A percentile compares a stretch with the other conserved stretches of the same genome.
These are phyloP conservation scores for Flaveria sonorensis DNA, from an alignment of 129 eudicot genomes.

Conservation along the genomic window DNA sequence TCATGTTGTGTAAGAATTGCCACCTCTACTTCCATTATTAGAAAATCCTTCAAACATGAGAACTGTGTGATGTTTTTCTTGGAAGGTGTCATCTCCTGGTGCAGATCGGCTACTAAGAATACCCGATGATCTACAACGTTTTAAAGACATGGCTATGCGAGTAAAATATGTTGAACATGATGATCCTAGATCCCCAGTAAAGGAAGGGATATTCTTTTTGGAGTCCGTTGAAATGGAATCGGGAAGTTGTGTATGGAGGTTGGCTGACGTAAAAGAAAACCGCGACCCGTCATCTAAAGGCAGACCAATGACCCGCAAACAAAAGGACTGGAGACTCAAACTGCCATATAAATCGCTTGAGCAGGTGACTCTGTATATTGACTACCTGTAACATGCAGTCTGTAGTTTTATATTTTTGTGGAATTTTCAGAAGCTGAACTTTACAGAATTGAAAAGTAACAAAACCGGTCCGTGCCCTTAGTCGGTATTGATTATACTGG, in stretches of 20 bases:
- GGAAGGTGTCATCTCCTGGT: conserved; percentile 83
- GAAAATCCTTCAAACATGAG: background rate
- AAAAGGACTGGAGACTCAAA: conserved; percentile 73
- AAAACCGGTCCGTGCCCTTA: background rate
- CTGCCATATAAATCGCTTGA: conserved; percentile 54
- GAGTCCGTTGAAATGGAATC: conserved; percentile 65
- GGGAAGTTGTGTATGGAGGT: conserved; percentile 68
- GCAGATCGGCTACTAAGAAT: conserved; percentile 82
- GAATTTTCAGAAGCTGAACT: background rate
- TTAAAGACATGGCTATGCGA: conserved; percentile 80
- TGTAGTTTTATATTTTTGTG: background rate
- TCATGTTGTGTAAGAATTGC: background rate
- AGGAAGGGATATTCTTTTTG: conserved; percentile 56
- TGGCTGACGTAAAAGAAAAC: conserved; percentile 91
- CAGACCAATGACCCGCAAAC: conserved; percentile 78
- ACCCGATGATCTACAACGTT: conserved; percentile 80
- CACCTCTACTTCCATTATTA: background rate
- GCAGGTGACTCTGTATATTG: conserved; percentile 61
- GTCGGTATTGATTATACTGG: background rate
- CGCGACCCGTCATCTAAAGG: conserved; percentile 83
- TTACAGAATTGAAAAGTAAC: background rate
- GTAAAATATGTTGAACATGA: conserved; percentile 56
- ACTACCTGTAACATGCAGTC: conserved; percentile 32
- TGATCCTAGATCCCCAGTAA: conserved; percentile 39
- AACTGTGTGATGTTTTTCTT: background rate